Percentiles rank a stretch among this genome's conserved stretches.
These are phyloP conservation scores for Xylaria castorea DNA, from an alignment of 495 filamentous ascomycete genomes.

Conservation along the genomic window DNA sequence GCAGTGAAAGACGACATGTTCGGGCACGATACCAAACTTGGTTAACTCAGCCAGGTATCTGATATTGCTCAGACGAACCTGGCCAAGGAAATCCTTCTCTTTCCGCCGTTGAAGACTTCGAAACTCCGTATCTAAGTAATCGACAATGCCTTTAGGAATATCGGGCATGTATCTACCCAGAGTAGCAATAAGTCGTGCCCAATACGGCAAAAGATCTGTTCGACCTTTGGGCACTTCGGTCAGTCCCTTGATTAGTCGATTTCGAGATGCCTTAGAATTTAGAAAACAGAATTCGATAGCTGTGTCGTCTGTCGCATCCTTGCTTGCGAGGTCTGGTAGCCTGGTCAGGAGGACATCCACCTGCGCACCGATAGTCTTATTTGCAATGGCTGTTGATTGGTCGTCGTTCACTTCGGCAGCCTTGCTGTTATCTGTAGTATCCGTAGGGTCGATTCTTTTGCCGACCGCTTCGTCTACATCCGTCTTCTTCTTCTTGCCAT, in stretches of 20 bases:
- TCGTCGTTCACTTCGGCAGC: constrained; percentile 67
- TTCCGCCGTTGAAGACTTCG: constrained; percentile 97
- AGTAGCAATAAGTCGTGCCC: constrained; percentile 90
- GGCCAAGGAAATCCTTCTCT: constrained; percentile 94
- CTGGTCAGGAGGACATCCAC: constrained; percentile 90
- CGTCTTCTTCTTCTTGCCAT: constrained; percentile 91
- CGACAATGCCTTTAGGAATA: constrained; percentile 87
- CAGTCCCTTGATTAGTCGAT: constrained; percentile 88
- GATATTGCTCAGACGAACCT: constrained; percentile 92
- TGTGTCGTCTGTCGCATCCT: constrained; percentile 88
- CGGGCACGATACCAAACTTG: constrained; percentile 97
- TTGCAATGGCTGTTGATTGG: constrained; percentile 90
- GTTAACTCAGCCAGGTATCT: constrained; percentile 97
- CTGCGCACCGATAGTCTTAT: constrained; percentile 96
- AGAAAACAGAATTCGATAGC: constrained; percentile 97
- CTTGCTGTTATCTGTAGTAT: constrained; percentile 61
- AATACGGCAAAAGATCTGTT: constrained; percentile 87
- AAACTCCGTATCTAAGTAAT: constrained; percentile 96
- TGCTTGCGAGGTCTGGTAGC: constrained; percentile 86
- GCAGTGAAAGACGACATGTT: constrained; percentile 99
- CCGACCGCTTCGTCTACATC: constrained; percentile 71
- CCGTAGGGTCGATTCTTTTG: constrained; percentile 58
- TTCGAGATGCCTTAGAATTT: constrained; percentile 97
- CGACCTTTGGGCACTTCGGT: constrained; percentile 95
- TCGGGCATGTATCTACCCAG: constrained; percentile 94